These are phyloP conservation scores for Vachellia pachyceras DNA, from an alignment of 306 rosid genomes.

Conservation along the genomic window DNA sequence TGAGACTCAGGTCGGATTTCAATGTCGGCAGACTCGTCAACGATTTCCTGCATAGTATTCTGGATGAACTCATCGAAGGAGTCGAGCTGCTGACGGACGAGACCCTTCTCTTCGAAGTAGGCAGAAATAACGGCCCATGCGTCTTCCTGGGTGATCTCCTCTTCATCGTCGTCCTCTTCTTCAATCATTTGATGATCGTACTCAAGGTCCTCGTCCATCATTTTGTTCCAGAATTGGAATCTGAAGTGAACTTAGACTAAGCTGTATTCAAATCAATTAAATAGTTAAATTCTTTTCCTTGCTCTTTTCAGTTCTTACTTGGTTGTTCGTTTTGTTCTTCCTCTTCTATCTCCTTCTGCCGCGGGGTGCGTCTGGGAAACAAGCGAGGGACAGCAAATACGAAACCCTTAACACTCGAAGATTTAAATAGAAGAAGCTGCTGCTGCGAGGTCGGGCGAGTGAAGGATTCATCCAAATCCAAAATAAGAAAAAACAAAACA, in stretches of 20 bases:
- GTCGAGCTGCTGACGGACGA: conserved; percentile 93
- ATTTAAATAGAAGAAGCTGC: not conserved
- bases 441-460: not conserved
- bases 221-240: not conserved
- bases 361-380: accelerated
- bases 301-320: not conserved
- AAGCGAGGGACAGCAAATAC: too few species aligned
- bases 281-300: not conserved
- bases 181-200: conserved; percentile 69
- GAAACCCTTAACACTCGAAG: not conserved
- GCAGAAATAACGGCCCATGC: conserved; percentile 99
- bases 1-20: conserved; percentile 98
- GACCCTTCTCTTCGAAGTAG: conserved; percentile 91
- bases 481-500: too few species aligned
- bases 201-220: conserved; percentile 79
- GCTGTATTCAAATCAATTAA: not conserved
- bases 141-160: conserved; percentile 92
- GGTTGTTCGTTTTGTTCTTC: not conserved
- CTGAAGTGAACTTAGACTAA: not conserved
- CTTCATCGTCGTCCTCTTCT: conserved; percentile 75
- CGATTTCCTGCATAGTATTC: conserved; percentile 97
- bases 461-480: not conserved
- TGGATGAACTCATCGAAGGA: conserved; percentile 97
- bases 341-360: not conserved
- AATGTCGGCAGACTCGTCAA: conserved; percentile 89